Evolutionary conservation across 2,329 filamentous ascomycete genomes (phyloP), one percentile per base, ranked within the genome.

Genomic region (Calonectria hongkongensis): DNA sequence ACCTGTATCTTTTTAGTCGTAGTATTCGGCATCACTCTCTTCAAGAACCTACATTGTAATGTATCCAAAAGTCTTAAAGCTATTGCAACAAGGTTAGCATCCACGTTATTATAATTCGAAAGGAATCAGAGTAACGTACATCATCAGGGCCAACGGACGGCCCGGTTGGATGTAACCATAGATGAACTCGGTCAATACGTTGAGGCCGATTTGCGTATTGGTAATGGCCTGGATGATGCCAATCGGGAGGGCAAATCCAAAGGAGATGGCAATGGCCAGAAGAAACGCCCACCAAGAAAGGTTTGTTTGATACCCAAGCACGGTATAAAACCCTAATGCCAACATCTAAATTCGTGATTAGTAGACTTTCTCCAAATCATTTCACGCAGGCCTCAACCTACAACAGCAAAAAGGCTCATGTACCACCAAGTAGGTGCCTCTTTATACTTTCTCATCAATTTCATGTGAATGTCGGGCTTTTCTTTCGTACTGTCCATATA

Each of bases 131-230:
- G 9, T 7, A 27, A 79, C 86, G 76, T 80, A 94, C 85, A 95
- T 87, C 93, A 95, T 95, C 73, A 95, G 89, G 0, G 92, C 93
- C 68, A 95, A 84, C 0, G 94, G 93, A 7, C 89, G 86, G 2
- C 94, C 94, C 0, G 93, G 93, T 74, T 94, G 92, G 78, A 95
- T 93, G 79, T 95, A 95, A 1, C 94, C 94, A 71, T 92, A 91
- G 4, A 95, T 85, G 75, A 95, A 94, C 83, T 94, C 93, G 0
- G 93, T 94, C 74, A 95, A 85, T 30, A 95, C 93, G 74, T 95
- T 95, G 43, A 95, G 85, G 2, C 92, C 92, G 45, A 94, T 92
- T 85, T 94, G 86, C 81, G 93, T 92, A 79, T 94, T 92, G 4
- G 93, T 93, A 5, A 92, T 87, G 45, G 92, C 93, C 78, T 94